Percentiles rank a stretch among this genome's conserved stretches.
Conservation (phyloP, 441 rosid species). For the Bocquillonia castaneifolia region DNA sequence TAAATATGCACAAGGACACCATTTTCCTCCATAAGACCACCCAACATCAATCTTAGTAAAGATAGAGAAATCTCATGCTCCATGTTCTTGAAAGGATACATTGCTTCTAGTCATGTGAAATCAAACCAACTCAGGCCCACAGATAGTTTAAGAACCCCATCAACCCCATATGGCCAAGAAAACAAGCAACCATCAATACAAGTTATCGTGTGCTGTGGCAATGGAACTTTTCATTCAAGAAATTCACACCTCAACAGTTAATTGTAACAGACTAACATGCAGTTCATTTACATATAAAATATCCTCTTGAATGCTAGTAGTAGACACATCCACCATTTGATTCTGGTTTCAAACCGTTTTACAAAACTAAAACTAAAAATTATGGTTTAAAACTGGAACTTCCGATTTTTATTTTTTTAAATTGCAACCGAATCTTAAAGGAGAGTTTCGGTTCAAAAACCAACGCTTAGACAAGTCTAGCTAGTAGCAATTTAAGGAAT, state of each 20-base stretch:
- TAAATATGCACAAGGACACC: constrained; percentile 33
- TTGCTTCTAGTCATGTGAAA: constrained; percentile 41
- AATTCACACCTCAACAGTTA: constrained; percentile 9
- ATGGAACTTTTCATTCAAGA: constrained; percentile 17
- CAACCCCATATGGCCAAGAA: constrained; percentile 32
- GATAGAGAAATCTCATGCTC: constrained; percentile 32
- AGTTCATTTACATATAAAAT: no score
- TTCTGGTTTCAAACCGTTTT: no score
- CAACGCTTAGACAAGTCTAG: no score
- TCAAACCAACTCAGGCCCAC: constrained; percentile 39
- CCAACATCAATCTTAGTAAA: constrained; percentile 30
- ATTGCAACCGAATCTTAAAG: no score
- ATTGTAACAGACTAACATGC: neutral
- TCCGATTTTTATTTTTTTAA: no score
- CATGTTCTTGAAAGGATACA: constrained; percentile 37
- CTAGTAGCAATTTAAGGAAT: neutral
- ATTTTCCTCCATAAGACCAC: constrained; percentile 23
- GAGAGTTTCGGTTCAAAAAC: no score
- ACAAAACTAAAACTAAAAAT: no score
- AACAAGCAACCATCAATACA: constrained; percentile 26
- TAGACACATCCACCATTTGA: no score
- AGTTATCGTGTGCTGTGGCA: constrained; percentile 5
- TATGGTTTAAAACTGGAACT: no score
- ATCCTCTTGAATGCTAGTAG: no score
- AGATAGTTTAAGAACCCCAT: constrained; percentile 22